A percentile compares a stretch with the other conserved stretches of the same genome.
Evolutionary conservation across 768 basidiomycete genomes (phyloP).

Genomic region (Pisolithus orientalis): DNA sequence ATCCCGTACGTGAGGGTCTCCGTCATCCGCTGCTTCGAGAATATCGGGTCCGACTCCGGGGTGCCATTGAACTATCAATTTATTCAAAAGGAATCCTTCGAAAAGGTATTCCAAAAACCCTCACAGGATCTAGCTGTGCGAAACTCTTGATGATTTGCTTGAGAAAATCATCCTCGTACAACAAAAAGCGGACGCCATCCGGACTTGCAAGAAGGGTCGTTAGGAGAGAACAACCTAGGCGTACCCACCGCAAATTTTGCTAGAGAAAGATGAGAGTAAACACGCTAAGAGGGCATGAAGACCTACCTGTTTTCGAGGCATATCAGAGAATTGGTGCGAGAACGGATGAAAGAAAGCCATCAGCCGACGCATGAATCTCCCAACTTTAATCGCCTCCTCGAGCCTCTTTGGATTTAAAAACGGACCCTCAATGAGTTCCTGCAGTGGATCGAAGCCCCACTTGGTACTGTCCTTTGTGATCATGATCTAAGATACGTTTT

Average conservation of each 20-base stretch:
- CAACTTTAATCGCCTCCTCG: conserved; percentile 90
- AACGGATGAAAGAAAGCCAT: conserved; percentile 93
- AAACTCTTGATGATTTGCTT: conserved; percentile 81
- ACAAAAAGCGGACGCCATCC: conserved; percentile 80
- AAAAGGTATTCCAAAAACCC: conserved; percentile 14
- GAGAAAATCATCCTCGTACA: conserved; percentile 79
- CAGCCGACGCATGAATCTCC: conserved; percentile 84
- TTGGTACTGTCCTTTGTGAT: conserved; percentile 82
- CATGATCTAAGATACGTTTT: conserved; percentile 54
- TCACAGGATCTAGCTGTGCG: conserved; percentile 86
- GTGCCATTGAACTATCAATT: conserved; percentile 57
- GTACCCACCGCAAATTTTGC: conserved; percentile 81
- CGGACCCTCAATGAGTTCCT: conserved; percentile 89
- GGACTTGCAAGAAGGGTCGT: conserved; percentile 75
- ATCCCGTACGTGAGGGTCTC: conserved; percentile 87
- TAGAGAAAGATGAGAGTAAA: conserved; percentile 23
- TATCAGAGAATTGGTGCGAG: conserved; percentile 78
- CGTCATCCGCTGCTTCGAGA: conserved; percentile 77
- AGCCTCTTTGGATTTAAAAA: conserved; percentile 85
- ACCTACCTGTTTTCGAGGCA: conserved; percentile 60
- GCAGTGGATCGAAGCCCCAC: conserved; percentile 88
- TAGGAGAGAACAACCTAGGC: conserved; percentile 75
- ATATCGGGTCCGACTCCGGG: conserved; percentile 71
- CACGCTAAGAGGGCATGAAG: background rate
- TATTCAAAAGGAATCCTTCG: background rate